Evolutionary conservation across 768 basidiomycete genomes (phyloP), one percentile per base, ranked within the genome.

Genomic region (Clitopilus hobsonii): DNA sequence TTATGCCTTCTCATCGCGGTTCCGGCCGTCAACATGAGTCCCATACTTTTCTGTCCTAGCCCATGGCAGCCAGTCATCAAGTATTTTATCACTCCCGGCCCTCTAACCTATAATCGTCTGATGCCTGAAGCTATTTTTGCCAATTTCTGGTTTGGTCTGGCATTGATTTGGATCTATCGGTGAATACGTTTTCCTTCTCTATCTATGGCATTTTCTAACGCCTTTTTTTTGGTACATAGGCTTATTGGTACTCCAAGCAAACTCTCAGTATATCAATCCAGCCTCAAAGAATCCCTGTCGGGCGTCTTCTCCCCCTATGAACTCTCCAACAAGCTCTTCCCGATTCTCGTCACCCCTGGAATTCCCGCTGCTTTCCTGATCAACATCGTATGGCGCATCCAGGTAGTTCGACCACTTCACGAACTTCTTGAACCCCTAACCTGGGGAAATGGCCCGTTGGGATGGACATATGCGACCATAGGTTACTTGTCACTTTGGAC

Each of bases 271-370:
- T 71, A 80, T 60, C 67, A 72, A 27, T 69, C 71, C 1, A 62
- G 71, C 36, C 69, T 71, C 2, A 61, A 75, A 20, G 70, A 75
- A 54, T 77, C 83, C 14, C 67, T 86, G 7, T 75, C 76, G 22
- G 59, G 80, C 51, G 71, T 86, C 24, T 73, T 84, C 55, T 84
- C 84, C 0, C 76, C 76, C 11, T 79, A 80, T n/a, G 84, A 86
- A 63, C 76, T 79, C 10, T 45, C 41, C 38, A 71, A 73, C n/a
- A 74, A 72, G 20, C 85, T 81, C 2, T 83, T 83, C 80, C 67
- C 73, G 23, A 62, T 86, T 50, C 80, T 78, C 58, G 60, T 78
- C 28, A 80, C 80, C 0, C 82, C 84, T 0, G 82, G 83, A 14
- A 70, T 86, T 38, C 69, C 83, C 30, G 63, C 70, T 2, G 69